A percentile compares a stretch with the other conserved stretches of the same genome.
phyloP scores from a whole-genome alignment of 176 grass and related monocot species.

The Leersia perrieri region DNA sequence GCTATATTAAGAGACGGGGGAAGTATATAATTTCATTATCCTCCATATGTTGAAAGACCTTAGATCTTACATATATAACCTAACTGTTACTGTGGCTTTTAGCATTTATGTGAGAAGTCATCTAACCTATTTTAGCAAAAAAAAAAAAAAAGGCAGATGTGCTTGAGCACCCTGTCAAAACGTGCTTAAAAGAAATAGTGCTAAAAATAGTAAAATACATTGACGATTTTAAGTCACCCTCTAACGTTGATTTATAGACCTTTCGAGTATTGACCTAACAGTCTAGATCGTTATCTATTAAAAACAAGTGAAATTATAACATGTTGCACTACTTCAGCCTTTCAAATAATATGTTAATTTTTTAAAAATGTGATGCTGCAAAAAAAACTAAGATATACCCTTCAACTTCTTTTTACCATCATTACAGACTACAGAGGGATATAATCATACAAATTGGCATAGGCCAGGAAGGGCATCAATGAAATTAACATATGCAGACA shows the following conservation, averaged over 20 bases:
- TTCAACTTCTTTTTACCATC: background rate
- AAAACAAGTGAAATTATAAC: background rate
- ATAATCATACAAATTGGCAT: background rate
- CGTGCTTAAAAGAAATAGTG: background rate
- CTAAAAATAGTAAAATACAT: slow-evolving; percentile 10
- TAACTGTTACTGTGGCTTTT: background rate
- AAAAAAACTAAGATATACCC: background rate
- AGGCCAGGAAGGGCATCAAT: background rate
- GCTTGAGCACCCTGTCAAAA: background rate
- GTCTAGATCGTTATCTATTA: background rate
- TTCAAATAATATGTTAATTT: background rate
- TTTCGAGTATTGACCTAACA: slow-evolving; percentile 1
- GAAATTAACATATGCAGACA: background rate
- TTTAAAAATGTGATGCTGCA: background rate
- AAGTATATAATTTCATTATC: background rate
- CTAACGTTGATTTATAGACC: background rate
- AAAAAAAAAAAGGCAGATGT: background rate
- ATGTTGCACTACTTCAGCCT: background rate
- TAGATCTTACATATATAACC: background rate
- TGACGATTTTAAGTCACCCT: background rate
- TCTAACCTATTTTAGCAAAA: background rate
- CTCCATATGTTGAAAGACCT: slow-evolving; percentile 2
- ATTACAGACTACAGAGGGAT: background rate
- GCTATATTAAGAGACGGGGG: too few species aligned
- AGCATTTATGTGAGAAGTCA: background rate